Base-by-base conservation (phyloP, 805 yeast genomes). In the Yamadazyma scolyti region DNA sequence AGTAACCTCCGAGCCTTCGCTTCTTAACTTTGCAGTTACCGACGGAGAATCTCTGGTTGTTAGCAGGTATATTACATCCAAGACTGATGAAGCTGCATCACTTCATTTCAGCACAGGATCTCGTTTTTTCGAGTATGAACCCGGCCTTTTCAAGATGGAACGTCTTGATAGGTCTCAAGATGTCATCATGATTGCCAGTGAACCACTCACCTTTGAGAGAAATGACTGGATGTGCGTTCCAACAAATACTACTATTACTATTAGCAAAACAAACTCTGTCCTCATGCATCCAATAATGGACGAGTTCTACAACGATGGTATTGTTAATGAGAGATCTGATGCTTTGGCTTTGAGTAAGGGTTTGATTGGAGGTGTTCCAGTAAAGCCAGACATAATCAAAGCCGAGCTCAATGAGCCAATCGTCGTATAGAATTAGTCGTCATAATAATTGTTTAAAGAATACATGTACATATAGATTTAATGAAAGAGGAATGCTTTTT, bases 171-270 rank as follows among this genome's bases (percentile, higher is more conserved):
- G 97, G 32, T 83, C 93, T 7, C 97, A 90, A 56, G 90, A 87
- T 56, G 90, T 93, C 11, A 82, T 90, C n/a, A 82, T 93, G 80
- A 93, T 93, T 29, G 96, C 98, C 1, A 82, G 95, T 11, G 98
- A 93, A 52, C 98, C 98, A 0, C 68, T 93, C 35, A 93, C 98
- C 0, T 93, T 93, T 56, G 97, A 93, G 61, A 66, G 98, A 34
- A 90, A 89, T 23, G 98, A 93, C 58, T 93, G 98, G 98, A 84
- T 90, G 30, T 81, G 96, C 3, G 94, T 93, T 1, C 97, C 97
- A 2, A 83, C 97, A 1, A 93, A 93, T 54, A 83, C 97, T 3
- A 65, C 82, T 1, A 56, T 93, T 10, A 84, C 96, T 0, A 78
- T 93, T 37, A 79, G 77, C 42, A 79, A 77, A 34, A 57, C 56